Evolutionary conservation across 2,329 filamentous ascomycete species (phyloP).

Genomic region (Plectosphaerella cucumerina): DNA sequence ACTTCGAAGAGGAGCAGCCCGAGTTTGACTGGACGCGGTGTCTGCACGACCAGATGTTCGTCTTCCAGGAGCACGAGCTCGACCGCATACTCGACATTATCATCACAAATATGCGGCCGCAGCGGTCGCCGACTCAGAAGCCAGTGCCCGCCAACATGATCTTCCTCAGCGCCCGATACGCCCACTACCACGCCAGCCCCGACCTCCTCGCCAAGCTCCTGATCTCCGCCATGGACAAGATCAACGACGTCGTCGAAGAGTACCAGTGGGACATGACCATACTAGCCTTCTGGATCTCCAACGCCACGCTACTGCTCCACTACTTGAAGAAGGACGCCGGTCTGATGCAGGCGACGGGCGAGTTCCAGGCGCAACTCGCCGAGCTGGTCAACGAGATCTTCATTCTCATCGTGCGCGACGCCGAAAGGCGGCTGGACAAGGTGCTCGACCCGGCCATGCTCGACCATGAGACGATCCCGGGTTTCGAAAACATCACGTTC

Average conservation of each 20-base stretch:
- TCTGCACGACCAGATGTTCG: slow-evolving; percentile 98
- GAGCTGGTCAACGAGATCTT: slow-evolving; percentile 98
- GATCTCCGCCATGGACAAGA: slow-evolving; percentile 86
- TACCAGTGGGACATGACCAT: slow-evolving; percentile 99
- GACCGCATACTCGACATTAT: slow-evolving; percentile 90
- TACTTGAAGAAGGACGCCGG: slow-evolving; percentile 75
- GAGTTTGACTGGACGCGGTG: slow-evolving; percentile 96
- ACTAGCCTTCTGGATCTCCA: slow-evolving; percentile 97
- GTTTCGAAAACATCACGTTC: slow-evolving; percentile 93
- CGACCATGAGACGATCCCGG: slow-evolving; percentile 96
- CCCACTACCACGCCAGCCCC: slow-evolving; percentile 88
- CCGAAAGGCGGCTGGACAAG: slow-evolving; percentile 93
- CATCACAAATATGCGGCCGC: slow-evolving; percentile 97
- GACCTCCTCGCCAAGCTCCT: slow-evolving; percentile 81
- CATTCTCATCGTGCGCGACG: slow-evolving; percentile 93
- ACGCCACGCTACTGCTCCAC: slow-evolving; percentile 89
- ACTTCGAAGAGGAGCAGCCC: slow-evolving; percentile 82
- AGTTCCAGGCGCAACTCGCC: slow-evolving; percentile 89
- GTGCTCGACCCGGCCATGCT: slow-evolving; percentile 90
- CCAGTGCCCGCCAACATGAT: slow-evolving; percentile 96
- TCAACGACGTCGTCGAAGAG: slow-evolving; percentile 92
- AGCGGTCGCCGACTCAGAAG: slow-evolving; percentile 93
- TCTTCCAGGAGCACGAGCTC: slow-evolving; percentile 93
- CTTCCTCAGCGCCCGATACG: slow-evolving; percentile 91
- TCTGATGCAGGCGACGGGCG: slow-evolving; percentile 22